Percentiles rank a stretch among this genome's conserved stretches.
Conservation (phyloP, 2,329 filamentous ascomycete genomes). For the Botryotinia narcissicola region DNA sequence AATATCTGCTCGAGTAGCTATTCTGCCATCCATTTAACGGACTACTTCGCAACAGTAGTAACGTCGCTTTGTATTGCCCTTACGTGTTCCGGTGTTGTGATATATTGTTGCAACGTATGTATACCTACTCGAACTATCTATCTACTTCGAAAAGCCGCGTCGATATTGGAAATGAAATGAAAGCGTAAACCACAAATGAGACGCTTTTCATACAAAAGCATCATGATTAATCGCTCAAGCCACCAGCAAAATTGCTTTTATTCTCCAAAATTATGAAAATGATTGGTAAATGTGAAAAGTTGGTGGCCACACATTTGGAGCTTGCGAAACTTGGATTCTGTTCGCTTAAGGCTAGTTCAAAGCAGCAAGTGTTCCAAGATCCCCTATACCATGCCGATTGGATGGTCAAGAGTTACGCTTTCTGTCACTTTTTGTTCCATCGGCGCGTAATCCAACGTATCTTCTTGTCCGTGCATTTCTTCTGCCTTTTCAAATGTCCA, state of each 20-base stretch:
- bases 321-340: neutral
- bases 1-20: neutral
- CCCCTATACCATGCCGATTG: constrained; percentile 26
- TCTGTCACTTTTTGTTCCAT: constrained; percentile 7
- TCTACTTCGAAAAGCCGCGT: neutral
- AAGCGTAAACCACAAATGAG: neutral
- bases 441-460: constrained; percentile 16
- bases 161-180: neutral
- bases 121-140: neutral
- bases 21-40: neutral
- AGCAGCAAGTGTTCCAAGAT: constrained; percentile 37
- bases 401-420: constrained; percentile 23
- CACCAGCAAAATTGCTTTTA: neutral
- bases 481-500: neutral
- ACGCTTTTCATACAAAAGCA: neutral
- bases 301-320: neutral
- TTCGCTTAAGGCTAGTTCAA: constrained; percentile 23
- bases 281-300: constrained; percentile 2
- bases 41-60: constrained; percentile 5
- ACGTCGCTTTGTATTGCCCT: neutral
- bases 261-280: neutral
- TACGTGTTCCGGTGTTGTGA: neutral
- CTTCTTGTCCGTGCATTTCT: constrained; percentile 9
- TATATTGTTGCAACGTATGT: neutral
- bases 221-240: neutral